A percentile compares a stretch with the other conserved stretches of the same genome.
Conservation (phyloP, 768 basidiomycete species). For the Suillus subalutaceus region DNA sequence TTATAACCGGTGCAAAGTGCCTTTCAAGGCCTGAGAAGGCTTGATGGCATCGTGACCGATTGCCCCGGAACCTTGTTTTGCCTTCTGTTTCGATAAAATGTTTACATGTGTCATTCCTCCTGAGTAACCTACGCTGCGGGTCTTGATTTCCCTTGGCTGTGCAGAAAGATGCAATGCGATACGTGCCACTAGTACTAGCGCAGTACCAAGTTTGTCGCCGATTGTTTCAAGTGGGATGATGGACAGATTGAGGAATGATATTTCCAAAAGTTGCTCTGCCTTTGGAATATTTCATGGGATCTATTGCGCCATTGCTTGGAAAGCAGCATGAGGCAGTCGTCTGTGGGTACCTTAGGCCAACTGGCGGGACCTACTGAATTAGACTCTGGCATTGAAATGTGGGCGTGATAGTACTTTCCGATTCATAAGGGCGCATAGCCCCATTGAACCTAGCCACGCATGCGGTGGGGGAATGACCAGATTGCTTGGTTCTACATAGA, state of each 20-base stretch:
- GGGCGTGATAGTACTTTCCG: conserved; percentile 9
- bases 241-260: conserved; percentile 20
- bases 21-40: conserved; percentile 20
- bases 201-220: conserved; percentile 13
- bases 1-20: conserved; percentile 21
- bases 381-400: not conserved
- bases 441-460: conserved; percentile 1
- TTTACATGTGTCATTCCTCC: conserved; percentile 9
- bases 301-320: not conserved
- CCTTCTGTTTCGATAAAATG: conserved; percentile 8
- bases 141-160: conserved; percentile 8
- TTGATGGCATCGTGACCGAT: conserved; percentile 21
- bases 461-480: not conserved
- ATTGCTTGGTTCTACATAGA: not conserved
- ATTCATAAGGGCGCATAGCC: conserved; percentile 11
- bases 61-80: conserved; percentile 32
- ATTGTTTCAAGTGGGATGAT: conserved; percentile 16
- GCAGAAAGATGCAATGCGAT: not conserved
- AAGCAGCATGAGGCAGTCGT: not conserved
- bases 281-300: conserved; percentile 10
- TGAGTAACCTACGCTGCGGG: conserved; percentile 8
- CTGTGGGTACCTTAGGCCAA: conserved; percentile 15
- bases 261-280: conserved; percentile 1
- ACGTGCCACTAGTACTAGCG: not conserved
- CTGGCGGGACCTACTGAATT: conserved; percentile 5